Percentiles rank a stretch among this genome's conserved stretches.
Conservation (phyloP, 805 yeast genomes). For the Spathaspora boniae region DNA sequence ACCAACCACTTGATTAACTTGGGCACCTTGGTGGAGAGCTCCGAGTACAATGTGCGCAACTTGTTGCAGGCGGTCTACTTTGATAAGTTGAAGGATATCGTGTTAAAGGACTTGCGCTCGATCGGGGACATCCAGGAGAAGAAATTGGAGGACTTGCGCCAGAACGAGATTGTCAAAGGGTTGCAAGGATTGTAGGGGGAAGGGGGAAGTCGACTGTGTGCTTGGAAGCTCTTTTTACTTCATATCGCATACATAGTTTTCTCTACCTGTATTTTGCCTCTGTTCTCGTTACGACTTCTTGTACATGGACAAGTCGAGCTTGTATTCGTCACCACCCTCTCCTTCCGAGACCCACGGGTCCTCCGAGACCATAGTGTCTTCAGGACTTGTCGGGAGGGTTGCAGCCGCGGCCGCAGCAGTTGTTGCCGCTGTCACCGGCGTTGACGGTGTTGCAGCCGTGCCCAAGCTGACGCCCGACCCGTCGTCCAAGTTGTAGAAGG, state of each 20-base stretch:
- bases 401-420: neutral
- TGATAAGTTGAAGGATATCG: constrained; percentile 87
- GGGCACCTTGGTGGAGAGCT: constrained; percentile 82
- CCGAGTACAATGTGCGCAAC: constrained; percentile 83
- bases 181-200: constrained; percentile 35
- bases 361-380: too few species aligned
- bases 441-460: constrained; percentile 4
- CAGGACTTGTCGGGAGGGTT: too few species aligned
- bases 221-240: neutral
- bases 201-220: too few species aligned
- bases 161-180: constrained; percentile 36
- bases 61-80: constrained; percentile 90
- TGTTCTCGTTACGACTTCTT: neutral
- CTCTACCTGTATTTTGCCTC: neutral
- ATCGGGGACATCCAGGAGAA: constrained; percentile 32
- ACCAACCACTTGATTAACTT: constrained; percentile 78
- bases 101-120: constrained; percentile 45
- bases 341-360: too few species aligned
- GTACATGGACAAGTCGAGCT: neutral
- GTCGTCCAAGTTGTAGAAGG: constrained; percentile 21
- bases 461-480: constrained; percentile 21
- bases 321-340: constrained; percentile 1
- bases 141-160: constrained; percentile 29
- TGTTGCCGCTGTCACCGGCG: neutral
- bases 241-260: neutral